These are phyloP conservation scores for Candida verbasci DNA, from an alignment of 805 yeast genomes.

Conservation along the genomic window DNA sequence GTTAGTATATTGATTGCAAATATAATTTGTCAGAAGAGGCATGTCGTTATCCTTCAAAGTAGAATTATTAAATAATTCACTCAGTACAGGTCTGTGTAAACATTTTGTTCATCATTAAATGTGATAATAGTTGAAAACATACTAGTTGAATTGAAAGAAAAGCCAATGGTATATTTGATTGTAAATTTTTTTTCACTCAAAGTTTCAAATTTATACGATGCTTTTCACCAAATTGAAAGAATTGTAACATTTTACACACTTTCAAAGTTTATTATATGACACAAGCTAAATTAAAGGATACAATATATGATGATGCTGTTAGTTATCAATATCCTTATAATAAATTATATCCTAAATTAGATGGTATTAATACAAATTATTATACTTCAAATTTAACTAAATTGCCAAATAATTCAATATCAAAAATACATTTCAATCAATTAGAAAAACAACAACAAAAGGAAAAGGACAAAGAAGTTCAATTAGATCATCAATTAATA, in stretches of 20 bases:
- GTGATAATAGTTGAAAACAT: constrained; percentile 3
- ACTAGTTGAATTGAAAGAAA: not conserved
- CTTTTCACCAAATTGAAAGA: not conserved
- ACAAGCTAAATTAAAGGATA: constrained; percentile 4
- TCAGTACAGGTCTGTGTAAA: constrained; percentile 17
- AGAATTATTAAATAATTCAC: constrained; percentile 5
- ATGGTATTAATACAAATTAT: not conserved
- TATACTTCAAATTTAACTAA: constrained; percentile 1
- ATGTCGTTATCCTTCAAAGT: constrained; percentile 13
- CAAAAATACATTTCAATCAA: constrained; percentile 1
- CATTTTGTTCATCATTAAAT: constrained; percentile 12
- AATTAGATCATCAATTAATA: too few species aligned
- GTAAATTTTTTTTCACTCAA: not conserved
- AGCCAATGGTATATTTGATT: too few species aligned
- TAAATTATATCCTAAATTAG: not conserved
- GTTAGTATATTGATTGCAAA: constrained; percentile 1
- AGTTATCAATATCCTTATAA: constrained; percentile 3
- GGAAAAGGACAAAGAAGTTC: not conserved
- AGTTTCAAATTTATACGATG: not conserved
- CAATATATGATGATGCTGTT: constrained; percentile 7
- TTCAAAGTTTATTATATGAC: not conserved
- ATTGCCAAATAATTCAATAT: constrained; percentile 7
- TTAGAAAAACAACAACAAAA: constrained; percentile 1
- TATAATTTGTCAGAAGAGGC: constrained; percentile 13
- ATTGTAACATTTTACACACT: not conserved